These are phyloP conservation scores for Rosa hybrid DNA, from an alignment of 331 rosid genomes.

Conservation along the genomic window DNA sequence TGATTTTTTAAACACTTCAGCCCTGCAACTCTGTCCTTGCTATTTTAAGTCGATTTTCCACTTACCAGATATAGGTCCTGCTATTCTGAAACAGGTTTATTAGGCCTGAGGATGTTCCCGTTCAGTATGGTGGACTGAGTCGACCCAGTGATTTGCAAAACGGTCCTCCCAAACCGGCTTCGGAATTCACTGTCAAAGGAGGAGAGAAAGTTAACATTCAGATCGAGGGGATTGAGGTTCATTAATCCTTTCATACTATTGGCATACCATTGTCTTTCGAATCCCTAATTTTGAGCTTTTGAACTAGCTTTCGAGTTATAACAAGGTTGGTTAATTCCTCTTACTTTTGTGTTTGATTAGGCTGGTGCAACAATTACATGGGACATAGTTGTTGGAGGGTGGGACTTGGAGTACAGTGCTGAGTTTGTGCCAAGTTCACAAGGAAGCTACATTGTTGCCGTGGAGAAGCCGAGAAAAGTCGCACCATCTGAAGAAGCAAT, in stretches of 20 bases:
- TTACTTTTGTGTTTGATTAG: slow-evolving; percentile 20
- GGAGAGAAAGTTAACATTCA: slow-evolving; percentile 99
- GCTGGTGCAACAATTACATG: slow-evolving; percentile 76
- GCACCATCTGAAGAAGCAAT: slow-evolving; percentile 68
- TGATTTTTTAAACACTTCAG: background rate
- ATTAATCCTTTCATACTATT: background rate
- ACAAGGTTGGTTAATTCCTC: background rate
- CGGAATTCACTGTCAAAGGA: slow-evolving; percentile 88
- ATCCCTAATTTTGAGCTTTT: background rate
- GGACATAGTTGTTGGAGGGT: slow-evolving; percentile 97
- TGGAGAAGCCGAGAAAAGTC: slow-evolving; percentile 74
- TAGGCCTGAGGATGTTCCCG: slow-evolving; percentile 94
- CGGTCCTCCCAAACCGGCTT: slow-evolving; percentile 91
- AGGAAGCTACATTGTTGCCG: slow-evolving; percentile 74
- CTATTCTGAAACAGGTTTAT: slow-evolving; percentile 56
- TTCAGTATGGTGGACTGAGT: slow-evolving; percentile 87
- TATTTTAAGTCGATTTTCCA: background rate
- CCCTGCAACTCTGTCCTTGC: background rate
- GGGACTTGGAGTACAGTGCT: slow-evolving; percentile 93
- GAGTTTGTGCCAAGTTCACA: slow-evolving; percentile 73
- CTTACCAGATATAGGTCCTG: slow-evolving; percentile 18
- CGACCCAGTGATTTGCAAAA: slow-evolving; percentile 63
- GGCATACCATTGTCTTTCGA: too few species aligned
- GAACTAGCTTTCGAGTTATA: background rate
- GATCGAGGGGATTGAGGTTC: slow-evolving; percentile 97